Conservation (phyloP, 208 protist species). For the Herpetomonas muscarum region DNA sequence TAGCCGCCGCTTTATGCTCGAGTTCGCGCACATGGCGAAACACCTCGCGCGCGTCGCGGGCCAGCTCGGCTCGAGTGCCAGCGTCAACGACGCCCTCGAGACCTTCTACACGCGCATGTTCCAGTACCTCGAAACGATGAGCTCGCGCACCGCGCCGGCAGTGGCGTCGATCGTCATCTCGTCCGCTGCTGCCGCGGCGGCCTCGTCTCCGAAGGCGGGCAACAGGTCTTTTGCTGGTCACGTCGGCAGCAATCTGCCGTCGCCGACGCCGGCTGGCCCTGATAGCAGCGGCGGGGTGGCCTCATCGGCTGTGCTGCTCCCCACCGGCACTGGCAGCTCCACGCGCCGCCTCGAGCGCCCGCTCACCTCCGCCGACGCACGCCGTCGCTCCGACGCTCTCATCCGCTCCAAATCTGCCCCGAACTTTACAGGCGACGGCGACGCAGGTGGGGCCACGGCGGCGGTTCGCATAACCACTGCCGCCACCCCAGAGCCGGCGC, state of each 20-base stretch:
- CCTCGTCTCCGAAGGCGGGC: neutral
- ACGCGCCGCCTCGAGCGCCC: neutral
- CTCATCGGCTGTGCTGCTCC: neutral
- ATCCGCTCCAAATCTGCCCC: too few relatives aligned
- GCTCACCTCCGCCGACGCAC: too few relatives aligned
- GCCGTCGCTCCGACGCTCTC: too few relatives aligned
- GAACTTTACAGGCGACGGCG: too few relatives aligned
- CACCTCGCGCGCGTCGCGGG: slow-evolving; percentile 40
- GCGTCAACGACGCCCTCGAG: slow-evolving; percentile 70
- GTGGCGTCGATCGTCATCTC: slow-evolving; percentile 24
- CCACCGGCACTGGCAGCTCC: neutral
- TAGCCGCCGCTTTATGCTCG: slow-evolving; percentile 65
- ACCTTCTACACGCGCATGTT: slow-evolving; percentile 76
- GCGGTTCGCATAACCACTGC: too few relatives aligned
- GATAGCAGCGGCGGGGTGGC: neutral
- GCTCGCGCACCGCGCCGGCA: slow-evolving; percentile 31
- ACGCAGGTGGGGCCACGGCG: too few relatives aligned
- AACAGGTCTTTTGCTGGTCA: neutral
- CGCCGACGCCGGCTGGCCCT: neutral
- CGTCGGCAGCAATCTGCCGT: neutral
- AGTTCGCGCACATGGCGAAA: slow-evolving; percentile 75
- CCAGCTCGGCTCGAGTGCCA: slow-evolving; percentile 33
- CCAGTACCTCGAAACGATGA: slow-evolving; percentile 47
- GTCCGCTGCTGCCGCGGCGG: slow-evolving; percentile 5
- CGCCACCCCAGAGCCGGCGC: too few relatives aligned